A percentile compares a stretch with the other conserved stretches of the same genome.
These are phyloP conservation scores for Lachnellula cervina DNA, from an alignment of 2,329 filamentous ascomycete species.

Conservation along the genomic window DNA sequence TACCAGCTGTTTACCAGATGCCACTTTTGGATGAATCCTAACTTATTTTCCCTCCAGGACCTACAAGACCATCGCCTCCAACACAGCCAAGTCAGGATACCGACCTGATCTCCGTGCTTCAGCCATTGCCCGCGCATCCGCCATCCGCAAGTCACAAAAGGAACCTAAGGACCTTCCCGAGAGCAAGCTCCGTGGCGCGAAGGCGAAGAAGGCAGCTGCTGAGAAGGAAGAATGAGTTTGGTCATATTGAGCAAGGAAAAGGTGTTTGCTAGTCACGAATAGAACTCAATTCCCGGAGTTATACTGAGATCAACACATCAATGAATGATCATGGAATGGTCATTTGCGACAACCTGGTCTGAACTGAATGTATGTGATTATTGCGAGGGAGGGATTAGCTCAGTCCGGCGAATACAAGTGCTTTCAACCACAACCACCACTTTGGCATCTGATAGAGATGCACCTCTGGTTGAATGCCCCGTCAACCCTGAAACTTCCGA, in stretches of 20 bases:
- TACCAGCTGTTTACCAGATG: not conserved
- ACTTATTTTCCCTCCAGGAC: conserved; percentile 49
- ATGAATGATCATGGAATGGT: conserved; percentile 12
- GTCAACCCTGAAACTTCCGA: not conserved
- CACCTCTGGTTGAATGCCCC: not conserved
- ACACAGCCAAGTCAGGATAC: conserved; percentile 80
- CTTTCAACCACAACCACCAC: not conserved
- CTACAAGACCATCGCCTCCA: conserved; percentile 83
- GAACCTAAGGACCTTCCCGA: conserved; percentile 70
- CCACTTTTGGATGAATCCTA: not conserved
- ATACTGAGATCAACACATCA: conserved; percentile 13
- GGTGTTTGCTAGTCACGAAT: conserved; percentile 22
- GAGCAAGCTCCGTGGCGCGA: conserved; percentile 71
- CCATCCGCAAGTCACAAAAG: conserved; percentile 74
- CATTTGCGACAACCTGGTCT: conserved; percentile 7
- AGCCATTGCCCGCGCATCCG: conserved; percentile 82
- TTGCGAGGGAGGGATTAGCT: not conserved
- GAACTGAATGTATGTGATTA: conserved; percentile 8
- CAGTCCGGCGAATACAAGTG: conserved; percentile 1
- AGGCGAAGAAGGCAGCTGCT: conserved; percentile 67
- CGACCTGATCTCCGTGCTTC: conserved; percentile 69
- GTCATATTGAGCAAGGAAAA: conserved; percentile 11
- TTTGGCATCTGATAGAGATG: conserved; percentile 1
- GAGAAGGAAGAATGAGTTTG: conserved; percentile 39
- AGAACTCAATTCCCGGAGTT: conserved; percentile 24